Evolutionary conservation across 768 basidiomycete species (phyloP).

Genomic region (Boletus insuetus): DNA sequence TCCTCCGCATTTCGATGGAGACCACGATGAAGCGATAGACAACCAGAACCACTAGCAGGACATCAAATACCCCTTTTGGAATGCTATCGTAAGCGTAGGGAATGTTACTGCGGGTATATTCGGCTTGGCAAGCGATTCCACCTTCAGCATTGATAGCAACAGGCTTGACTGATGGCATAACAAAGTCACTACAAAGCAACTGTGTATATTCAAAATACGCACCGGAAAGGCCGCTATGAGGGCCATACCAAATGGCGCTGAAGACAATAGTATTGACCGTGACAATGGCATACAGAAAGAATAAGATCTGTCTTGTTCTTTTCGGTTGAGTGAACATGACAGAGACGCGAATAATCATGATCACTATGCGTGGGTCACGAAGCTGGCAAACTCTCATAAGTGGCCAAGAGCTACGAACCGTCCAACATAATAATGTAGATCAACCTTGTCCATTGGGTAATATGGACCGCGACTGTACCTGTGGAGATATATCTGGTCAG

Average conservation of each 20-base stretch:
- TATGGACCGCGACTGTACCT: background rate
- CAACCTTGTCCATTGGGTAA: background rate
- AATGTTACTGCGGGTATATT: background rate
- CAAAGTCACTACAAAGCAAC: too few species aligned
- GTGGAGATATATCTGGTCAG: background rate
- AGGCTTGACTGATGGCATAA: too few species aligned
- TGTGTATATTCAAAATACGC: background rate
- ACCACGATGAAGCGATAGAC: slow-evolving; percentile 7
- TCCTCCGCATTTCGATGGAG: slow-evolving; percentile 1
- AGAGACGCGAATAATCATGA: slow-evolving; percentile 17
- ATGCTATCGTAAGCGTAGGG: background rate
- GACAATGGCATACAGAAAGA: background rate
- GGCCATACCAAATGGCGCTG: background rate
- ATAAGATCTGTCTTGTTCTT: background rate
- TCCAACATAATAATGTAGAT: background rate
- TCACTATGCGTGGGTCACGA: background rate
- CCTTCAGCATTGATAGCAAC: too few species aligned
- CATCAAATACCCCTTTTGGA: background rate
- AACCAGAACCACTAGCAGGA: slow-evolving; percentile 3
- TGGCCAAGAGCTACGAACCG: background rate
- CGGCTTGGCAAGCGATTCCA: background rate
- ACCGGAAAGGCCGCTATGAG: background rate
- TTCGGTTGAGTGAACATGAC: slow-evolving; percentile 12
- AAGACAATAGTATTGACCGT: background rate
- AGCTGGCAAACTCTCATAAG: background rate